Percentiles rank a stretch among this genome's conserved stretches.
Evolutionary conservation across 371 early-diverging fungal genomes (phyloP).

Genomic region (Funneliformis caledonium): DNA sequence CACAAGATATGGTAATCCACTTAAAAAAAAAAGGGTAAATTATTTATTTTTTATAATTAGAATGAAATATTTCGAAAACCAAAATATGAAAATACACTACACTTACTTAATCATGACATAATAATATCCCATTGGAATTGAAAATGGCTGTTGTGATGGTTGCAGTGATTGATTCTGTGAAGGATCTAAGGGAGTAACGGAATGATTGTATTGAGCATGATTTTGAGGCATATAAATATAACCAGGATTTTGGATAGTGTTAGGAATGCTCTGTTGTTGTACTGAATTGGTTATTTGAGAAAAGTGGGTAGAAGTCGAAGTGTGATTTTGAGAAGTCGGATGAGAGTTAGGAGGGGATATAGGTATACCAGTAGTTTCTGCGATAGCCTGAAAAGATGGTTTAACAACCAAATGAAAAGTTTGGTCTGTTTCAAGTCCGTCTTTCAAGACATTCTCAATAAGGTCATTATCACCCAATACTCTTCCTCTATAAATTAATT

Average conservation of each 20-base stretch:
- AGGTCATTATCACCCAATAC: slow-evolving; percentile 33
- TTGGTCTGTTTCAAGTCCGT: slow-evolving; percentile 31
- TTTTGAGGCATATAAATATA: background rate
- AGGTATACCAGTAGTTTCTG: slow-evolving; percentile 24
- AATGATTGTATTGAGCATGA: background rate
- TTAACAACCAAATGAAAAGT: slow-evolving; percentile 41
- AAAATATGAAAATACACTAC: background rate
- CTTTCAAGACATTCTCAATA: slow-evolving; percentile 21
- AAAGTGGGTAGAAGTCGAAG: background rate
- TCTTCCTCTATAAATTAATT: slow-evolving; percentile 39
- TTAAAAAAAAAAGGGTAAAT: background rate
- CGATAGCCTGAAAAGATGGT: slow-evolving; percentile 19
- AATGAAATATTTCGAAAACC: background rate
- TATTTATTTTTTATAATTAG: background rate
- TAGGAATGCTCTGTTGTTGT: background rate
- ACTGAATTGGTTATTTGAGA: background rate
- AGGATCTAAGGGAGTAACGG: no score
- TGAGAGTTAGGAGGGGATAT: background rate
- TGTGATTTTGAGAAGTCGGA: background rate
- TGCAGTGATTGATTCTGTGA: background rate
- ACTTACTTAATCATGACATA: slow-evolving; percentile 40
- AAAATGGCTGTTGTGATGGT: background rate
- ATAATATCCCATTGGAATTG: slow-evolving; percentile 26
- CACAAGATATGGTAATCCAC: slow-evolving; percentile 36
- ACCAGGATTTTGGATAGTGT: background rate